Percentiles rank a stretch among this genome's conserved stretches.
Conservation (phyloP, 179 eudicot genomes). For the Camellia oleifera region DNA sequence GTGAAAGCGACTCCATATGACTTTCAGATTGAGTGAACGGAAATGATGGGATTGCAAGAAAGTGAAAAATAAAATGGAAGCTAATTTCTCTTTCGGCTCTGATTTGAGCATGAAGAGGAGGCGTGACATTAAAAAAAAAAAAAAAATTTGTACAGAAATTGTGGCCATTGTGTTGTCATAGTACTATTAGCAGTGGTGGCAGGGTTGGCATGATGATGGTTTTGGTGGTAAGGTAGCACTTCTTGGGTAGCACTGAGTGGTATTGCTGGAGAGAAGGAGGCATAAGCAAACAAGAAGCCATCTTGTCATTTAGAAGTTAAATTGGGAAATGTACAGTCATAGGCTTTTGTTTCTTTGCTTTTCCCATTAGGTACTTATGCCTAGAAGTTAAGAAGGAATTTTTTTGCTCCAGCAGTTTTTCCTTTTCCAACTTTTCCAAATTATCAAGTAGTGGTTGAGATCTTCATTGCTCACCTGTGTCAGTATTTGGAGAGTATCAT, state of each 20-base stretch:
- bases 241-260: neutral
- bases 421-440: neutral
- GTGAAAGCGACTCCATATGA: slow-evolving; percentile 10
- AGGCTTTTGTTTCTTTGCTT: neutral
- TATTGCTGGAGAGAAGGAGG: neutral
- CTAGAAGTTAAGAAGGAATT: neutral
- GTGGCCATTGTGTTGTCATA: neutral
- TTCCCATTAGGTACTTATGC: neutral
- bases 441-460: neutral
- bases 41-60: neutral
- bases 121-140: neutral
- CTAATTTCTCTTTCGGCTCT: neutral
- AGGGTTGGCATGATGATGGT: neutral
- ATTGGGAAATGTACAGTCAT: neutral
- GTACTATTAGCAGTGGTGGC: neutral
- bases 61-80: neutral
- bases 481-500: neutral
- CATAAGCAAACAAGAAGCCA: no score
- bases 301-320: neutral
- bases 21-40: neutral
- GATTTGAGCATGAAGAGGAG: neutral
- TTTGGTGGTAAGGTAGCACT: neutral
- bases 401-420: neutral
- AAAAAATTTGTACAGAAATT: neutral
- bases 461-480: neutral